Conservation (phyloP, 176 grass and related monocot species). For the Thalia dealbata region DNA sequence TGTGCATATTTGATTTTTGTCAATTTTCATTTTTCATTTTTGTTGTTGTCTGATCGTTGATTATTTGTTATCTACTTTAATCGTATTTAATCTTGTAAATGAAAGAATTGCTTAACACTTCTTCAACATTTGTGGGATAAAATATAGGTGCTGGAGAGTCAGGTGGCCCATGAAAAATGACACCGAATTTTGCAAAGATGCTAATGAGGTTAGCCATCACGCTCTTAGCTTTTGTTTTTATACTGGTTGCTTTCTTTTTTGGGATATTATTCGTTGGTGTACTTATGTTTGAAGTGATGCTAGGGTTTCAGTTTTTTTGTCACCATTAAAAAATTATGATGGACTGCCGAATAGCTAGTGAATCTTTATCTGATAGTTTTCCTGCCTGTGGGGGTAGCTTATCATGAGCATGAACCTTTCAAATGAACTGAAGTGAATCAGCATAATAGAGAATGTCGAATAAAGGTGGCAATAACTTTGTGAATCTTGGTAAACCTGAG, state of each 20-base stretch:
- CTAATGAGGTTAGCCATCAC: conserved; percentile 68
- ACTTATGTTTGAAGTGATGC: background rate
- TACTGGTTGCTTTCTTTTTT: background rate
- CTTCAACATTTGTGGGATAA: conserved; percentile 24
- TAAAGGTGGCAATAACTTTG: background rate
- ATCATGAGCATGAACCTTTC: background rate
- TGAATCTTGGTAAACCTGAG: too few species aligned
- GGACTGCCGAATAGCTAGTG: background rate
- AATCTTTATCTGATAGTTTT: background rate
- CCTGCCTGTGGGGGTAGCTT: background rate
- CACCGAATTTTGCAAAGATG: conserved; percentile 76
- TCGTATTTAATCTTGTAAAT: background rate
- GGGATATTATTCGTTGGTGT: background rate
- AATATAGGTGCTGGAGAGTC: conserved; percentile 88
- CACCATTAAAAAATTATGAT: background rate
- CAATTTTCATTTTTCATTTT: background rate
- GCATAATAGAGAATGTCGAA: background rate
- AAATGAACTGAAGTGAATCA: background rate
- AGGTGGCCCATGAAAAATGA: conserved; percentile 73
- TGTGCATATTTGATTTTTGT: conserved; percentile 6
- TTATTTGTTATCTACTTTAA: background rate
- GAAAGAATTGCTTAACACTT: background rate
- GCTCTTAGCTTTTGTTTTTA: background rate
- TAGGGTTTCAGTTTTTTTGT: background rate
- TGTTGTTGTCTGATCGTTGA: too few species aligned